Base-by-base conservation (phyloP, 345 rosid species). In the Euphorbia pulcherrima region DNA sequence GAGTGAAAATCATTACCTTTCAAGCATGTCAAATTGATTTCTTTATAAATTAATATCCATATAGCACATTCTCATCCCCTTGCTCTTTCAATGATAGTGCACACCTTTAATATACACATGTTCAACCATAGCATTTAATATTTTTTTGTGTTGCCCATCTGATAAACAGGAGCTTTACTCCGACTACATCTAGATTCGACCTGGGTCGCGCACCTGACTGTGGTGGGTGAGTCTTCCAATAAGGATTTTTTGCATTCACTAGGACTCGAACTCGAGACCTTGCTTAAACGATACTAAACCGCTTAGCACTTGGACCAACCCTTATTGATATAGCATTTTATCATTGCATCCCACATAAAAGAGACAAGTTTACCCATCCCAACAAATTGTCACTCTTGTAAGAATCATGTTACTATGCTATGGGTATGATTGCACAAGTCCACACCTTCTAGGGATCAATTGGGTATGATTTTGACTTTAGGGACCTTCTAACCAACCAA, bases 341-440 rank as follows among this genome's bases (percentile, higher is more conserved):
- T 64, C n/a, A 64, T 64, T 64, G 47, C 17, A 26, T 46, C 67
- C 33, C 16, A 46, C 26, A 64, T 27, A 17, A 47, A 4, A 17
- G 54, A n/a, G 67, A 28, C 67, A 64, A 64, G 39, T 64, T 64
- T 64, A 8, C 37, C 30, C 37, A 64, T 47, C 56, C 67, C 55
- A 47, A 23, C 21, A 64, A 28, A 28, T 6, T 64, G 40, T 27
- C 52, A n/a, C 23, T 46, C 67, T 46, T 27, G 12, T 28, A 28
- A 30, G 67, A 63, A 63, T 63, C 27, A 20, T 62, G 27, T 27
- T 63, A 24, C 55, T 63, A 27, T 27, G 39, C 24, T 63, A 17
- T 40, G 37, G 67, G 30, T 40, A 64, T 64, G 23, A 63, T 64
- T 53, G 8, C 56, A 64, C 40, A 8, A 64, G 54, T 28, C 23